Conservation (phyloP, 2,329 filamentous ascomycete genomes). For the Raffaelea albimanens region DNA sequence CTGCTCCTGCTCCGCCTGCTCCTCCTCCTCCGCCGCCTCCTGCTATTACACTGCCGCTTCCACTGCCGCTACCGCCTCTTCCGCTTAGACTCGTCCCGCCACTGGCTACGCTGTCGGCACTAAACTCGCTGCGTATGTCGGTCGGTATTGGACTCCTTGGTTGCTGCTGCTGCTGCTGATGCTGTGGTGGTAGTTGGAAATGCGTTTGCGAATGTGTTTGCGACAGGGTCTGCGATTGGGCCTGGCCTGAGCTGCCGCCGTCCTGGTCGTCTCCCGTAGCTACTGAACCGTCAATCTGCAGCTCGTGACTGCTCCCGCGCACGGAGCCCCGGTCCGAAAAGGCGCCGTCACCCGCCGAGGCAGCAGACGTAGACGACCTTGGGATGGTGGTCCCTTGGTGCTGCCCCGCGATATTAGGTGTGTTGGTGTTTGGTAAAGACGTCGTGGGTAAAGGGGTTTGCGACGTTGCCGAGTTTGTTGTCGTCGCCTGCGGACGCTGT, state of each 20-base stretch:
- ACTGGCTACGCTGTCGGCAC: slow-evolving; percentile 60
- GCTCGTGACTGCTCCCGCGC: not conserved
- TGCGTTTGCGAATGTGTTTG: not conserved
- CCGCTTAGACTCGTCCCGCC: slow-evolving; percentile 54
- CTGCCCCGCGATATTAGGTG: not conserved
- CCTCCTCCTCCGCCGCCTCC: not conserved
- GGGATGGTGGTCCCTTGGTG: slow-evolving; percentile 3
- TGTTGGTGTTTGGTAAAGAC: no score
- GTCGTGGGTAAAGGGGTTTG: no score
- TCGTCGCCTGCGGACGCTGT: slow-evolving; percentile 22
- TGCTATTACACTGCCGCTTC: not conserved
- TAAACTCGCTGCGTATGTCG: slow-evolving; percentile 58
- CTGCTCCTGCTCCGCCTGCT: no score
- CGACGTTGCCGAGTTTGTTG: not conserved
- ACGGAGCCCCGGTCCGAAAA: not conserved
- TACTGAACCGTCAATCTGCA: slow-evolving; percentile 13
- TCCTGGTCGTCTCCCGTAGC: slow-evolving; percentile 26
- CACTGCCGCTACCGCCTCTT: not conserved
- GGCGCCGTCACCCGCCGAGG: not conserved
- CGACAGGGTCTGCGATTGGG: slow-evolving; percentile 11
- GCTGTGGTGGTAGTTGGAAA: not conserved
- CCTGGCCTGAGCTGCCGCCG: slow-evolving; percentile 1
- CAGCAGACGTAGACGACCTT: slow-evolving; percentile 14
- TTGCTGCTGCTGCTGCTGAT: slow-evolving; percentile 10
- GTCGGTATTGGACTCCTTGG: slow-evolving; percentile 34